These are phyloP conservation scores for Domatiomyces catenatus DNA, from an alignment of 2,329 filamentous ascomycete species.

Conservation along the genomic window DNA sequence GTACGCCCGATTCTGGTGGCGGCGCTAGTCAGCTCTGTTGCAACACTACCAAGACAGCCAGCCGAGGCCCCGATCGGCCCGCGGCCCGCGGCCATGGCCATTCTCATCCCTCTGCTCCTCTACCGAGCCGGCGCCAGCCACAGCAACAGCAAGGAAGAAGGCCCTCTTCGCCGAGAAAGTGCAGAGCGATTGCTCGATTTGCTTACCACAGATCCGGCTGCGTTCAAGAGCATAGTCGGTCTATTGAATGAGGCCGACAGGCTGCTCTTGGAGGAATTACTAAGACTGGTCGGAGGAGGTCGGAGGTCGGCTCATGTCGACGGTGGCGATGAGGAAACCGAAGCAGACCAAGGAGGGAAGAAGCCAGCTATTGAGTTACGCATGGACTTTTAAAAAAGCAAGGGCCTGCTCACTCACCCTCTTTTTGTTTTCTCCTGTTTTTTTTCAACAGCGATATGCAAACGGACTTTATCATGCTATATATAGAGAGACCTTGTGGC, in stretches of 20 bases:
- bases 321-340: conserved; percentile 27
- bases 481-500: no score
- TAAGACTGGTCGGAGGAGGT: conserved; percentile 45
- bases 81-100: conserved; percentile 43
- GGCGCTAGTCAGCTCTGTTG: conserved; percentile 58
- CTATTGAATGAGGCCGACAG: conserved; percentile 57
- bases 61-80: conserved; percentile 7
- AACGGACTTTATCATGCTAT: no score
- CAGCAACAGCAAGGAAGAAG: conserved; percentile 20
- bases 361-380: conserved; percentile 77
- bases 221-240: conserved; percentile 60
- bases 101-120: conserved; percentile 65
- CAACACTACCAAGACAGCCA: conserved; percentile 11
- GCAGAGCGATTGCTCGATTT: conserved; percentile 65
- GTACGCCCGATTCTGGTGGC: conserved; percentile 57
- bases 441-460: no score
- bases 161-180: conserved; percentile 51
- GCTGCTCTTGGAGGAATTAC: conserved; percentile 64
- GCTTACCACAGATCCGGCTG: conserved; percentile 54
- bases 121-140: conserved; percentile 38
- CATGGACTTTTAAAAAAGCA: conserved; percentile 69
- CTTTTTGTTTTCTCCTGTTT: no score
- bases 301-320: conserved; percentile 11
- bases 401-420: no score
- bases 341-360: conserved; percentile 36